Base-by-base conservation (phyloP, 352 stramenopile species). In the Phytophthora sansomeana region DNA sequence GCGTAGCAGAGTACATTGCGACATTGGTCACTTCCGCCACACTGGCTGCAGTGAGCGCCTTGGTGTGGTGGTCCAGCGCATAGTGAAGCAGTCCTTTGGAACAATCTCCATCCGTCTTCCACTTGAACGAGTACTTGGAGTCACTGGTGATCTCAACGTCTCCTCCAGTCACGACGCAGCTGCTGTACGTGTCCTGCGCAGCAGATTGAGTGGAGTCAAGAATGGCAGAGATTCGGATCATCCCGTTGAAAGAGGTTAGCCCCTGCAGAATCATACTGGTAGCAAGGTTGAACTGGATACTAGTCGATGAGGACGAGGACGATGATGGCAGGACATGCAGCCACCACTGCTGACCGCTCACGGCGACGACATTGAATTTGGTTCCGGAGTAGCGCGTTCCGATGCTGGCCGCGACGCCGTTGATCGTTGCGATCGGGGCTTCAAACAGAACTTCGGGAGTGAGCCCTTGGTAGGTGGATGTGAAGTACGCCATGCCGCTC, bases 401-500 rank as follows among this genome's bases (percentile, higher is more conserved):
- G 13, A 64, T 50, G 9, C 30, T 63, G 16, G 76, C 67, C 9
- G 52, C 17, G 4, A 41, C 49, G 26, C 66, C 77, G 35, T 91
- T 93, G 74, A 92, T 81, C 5, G 72, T 79, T 8, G 44, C 36
- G 30, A 94, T 76, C 3, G 82, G 78, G 16, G 80, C 79, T 58
- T 89, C 67, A 17, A 91, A 61, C 13, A 68, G 50, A 8, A 95
- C 42, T 30, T 76, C 69, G 16, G 84, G 87, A 16, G 77, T 84
- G 32, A 95, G 75, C 11, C 66, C 48, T 29, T 74, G 55, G 55
- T 91, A 92, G 14, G 53, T 86, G 16, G 78, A 61, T 4, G 78
- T 87, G 56, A 92, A 84, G 61, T 81, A 95, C 24, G 83, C 74
- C 87, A 95, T 95, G 38, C 83, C 87, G 26, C 70, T 90, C 41